Percentiles rank a stretch among this genome's conserved stretches.
phyloP scores from a whole-genome alignment of 2,329 filamentous ascomycete genomes.

The Diaporthe batatas region DNA sequence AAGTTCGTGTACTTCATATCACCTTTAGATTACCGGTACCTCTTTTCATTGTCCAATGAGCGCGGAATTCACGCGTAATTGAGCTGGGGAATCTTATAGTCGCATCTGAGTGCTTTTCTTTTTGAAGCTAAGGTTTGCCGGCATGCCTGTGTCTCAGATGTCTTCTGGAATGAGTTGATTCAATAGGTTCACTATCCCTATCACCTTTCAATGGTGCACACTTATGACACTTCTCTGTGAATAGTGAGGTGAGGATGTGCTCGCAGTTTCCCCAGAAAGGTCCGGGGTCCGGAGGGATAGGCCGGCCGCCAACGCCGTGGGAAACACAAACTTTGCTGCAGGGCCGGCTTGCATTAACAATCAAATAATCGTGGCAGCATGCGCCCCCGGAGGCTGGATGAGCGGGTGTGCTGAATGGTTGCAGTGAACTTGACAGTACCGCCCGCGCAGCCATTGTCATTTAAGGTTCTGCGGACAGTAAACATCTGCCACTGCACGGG shows the following conservation, averaged over 20 bases:
- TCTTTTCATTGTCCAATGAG: no score
- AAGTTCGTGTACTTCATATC: no score
- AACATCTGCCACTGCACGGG: background rate
- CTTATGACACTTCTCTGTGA: background rate
- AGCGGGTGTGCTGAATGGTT: background rate
- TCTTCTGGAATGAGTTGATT: background rate
- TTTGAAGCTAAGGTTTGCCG: background rate
- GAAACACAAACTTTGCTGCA: background rate
- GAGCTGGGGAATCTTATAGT: no score
- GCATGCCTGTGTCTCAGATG: background rate
- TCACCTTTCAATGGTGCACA: background rate
- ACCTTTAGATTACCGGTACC: no score
- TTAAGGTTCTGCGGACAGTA: background rate
- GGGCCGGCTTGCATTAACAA: background rate
- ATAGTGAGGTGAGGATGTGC: background rate
- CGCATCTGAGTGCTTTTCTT: background rate
- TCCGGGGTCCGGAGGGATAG: background rate
- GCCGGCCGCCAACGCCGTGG: background rate
- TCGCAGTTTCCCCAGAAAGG: slow-evolving; percentile 9
- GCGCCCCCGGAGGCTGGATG: background rate
- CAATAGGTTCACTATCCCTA: background rate
- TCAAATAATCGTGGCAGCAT: background rate
- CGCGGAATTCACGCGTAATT: background rate
- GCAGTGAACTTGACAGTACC: background rate
- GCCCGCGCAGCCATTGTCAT: background rate